phyloP scores from a whole-genome alignment of 148 eudicot genomes.

The Spergularia bocconei region DNA sequence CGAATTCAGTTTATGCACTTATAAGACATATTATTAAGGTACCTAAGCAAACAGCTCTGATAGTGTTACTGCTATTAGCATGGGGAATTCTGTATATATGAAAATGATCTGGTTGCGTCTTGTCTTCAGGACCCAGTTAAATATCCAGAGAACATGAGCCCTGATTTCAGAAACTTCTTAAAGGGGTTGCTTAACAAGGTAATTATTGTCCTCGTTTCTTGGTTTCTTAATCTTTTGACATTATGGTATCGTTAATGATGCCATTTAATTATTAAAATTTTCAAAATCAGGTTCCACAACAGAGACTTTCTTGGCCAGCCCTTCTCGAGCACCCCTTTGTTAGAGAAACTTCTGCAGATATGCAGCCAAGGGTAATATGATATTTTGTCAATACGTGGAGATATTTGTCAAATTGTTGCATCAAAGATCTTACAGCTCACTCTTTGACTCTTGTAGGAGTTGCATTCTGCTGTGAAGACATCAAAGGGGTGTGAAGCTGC shows the following conservation, averaged over 20 bases:
- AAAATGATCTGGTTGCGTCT: background rate
- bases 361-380: conserved; percentile 43
- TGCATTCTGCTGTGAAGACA: conserved; percentile 40
- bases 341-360: conserved; percentile 49
- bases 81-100: background rate
- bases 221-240: background rate
- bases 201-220: conserved; percentile 6
- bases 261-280: conserved; percentile 19
- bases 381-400: conserved; percentile 7
- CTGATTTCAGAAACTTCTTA: conserved; percentile 76
- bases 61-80: background rate
- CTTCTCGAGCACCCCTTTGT: conserved; percentile 94
- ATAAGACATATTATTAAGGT: conserved; percentile 95
- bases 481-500: conserved; percentile 47
- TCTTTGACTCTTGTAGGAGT: conserved; percentile 41
- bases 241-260: background rate
- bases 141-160: conserved; percentile 94
- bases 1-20: conserved; percentile 92
- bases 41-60: conserved; percentile 16
- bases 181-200: conserved; percentile 97
- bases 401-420: background rate
- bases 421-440: background rate
- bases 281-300: conserved; percentile 72
- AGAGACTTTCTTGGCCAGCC: conserved; percentile 89
- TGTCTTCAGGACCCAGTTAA: conserved; percentile 88